Base-by-base conservation (phyloP, 331 rosid genomes). In the Rhamnella rubrinervis region DNA sequence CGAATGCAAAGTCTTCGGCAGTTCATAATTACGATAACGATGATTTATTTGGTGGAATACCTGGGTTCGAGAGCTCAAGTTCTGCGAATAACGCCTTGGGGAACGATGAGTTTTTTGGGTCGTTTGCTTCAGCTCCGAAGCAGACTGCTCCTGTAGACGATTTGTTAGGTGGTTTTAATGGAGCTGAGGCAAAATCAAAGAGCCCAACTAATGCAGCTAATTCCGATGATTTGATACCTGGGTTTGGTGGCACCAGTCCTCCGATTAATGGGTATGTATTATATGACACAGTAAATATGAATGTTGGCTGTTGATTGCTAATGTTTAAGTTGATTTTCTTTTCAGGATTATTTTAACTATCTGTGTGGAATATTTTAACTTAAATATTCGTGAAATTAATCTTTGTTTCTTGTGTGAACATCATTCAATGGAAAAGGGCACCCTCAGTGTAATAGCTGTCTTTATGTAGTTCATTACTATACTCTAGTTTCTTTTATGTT, bases 141-240 rank as follows among this genome's bases (percentile, higher is more conserved):
- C 83, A 75, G 60, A 69, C 74, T 64, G 86, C 82, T 66, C 84
- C 84, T 2, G 44, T 71, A 39, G 89, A 81, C 76, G 93, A 91
- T 67, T 75, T 87, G 15, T 39, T 91, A 0, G 89, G 69, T 68
- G 87, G 84, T 74, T 78, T 87, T 37, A 77, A 75, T 53, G 85
- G 88, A 55, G 64, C 80, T 2, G 71, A 63, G 66, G 25, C 72
- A 18, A 84, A 79, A 37, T 41, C 61, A 2, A 76, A 73, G 71
- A 68, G 31, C 72, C 23, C 71, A 3, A 78, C 55, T 31, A 67
- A 55, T 25, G 40, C 69, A 11, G 70, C 67, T 28, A 76, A 35
- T 77, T 83, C 79, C 77, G 96, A 80, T 81, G 98, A 87, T 18
- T 77, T 95, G 82, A 77, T 91, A 65, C 81, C 91, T 26, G 97